Evolutionary conservation across 192 early-diverging fungal genomes (phyloP).

Genomic region (Umbelopsis sp.): DNA sequence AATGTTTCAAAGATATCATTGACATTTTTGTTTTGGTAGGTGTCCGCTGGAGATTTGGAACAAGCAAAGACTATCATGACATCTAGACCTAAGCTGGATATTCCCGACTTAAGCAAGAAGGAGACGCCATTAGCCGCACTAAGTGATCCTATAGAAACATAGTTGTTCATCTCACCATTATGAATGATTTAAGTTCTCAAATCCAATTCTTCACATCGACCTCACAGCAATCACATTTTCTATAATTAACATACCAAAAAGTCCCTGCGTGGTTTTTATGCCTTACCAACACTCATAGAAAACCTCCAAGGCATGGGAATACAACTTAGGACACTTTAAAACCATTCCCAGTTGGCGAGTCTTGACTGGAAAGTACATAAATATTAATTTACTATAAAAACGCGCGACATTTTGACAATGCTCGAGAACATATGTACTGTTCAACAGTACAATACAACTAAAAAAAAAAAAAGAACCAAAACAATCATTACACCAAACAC

Average conservation of each 20-base stretch:
- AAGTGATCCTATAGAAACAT: background rate
- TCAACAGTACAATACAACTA: background rate
- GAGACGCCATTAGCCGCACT: background rate
- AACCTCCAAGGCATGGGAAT: background rate
- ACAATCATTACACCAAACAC: background rate
- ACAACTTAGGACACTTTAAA: background rate
- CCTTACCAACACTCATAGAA: background rate
- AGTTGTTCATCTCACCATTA: background rate
- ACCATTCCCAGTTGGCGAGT: background rate
- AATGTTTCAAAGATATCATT: background rate
- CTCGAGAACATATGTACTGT: background rate
- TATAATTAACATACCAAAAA: background rate
- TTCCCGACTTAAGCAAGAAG: background rate
- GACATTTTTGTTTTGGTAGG: conserved; percentile 11
- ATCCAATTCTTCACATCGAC: background rate
- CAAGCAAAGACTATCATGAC: conserved; percentile 29
- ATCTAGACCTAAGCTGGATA: background rate
- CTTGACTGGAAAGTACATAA: too few relatives aligned
- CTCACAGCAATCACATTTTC: too few relatives aligned
- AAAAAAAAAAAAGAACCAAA: background rate
- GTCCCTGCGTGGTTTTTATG: background rate
- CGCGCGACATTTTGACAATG: conserved; percentile 5
- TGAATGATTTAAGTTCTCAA: background rate
- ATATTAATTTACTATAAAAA: too few relatives aligned
- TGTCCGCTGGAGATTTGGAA: conserved; percentile 28